Evolutionary conservation across 805 yeast genomes (phyloP).

Genomic region (Ogataea angusta): DNA sequence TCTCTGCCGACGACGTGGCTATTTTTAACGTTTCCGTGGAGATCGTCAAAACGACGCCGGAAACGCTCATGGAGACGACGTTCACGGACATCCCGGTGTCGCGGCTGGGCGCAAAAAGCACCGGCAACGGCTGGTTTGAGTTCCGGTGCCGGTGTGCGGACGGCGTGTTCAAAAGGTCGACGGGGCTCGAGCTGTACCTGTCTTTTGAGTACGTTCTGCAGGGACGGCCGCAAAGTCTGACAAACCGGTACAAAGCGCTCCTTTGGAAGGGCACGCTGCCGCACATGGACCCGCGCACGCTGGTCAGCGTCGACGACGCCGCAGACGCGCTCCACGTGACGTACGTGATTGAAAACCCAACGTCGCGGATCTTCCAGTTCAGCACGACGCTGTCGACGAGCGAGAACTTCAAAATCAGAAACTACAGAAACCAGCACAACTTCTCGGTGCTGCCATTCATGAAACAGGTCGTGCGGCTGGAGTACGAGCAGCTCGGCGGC

Average conservation of each 20-base stretch:
- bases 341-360: conserved; percentile 71
- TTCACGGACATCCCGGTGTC: background rate
- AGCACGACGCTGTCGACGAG: conserved; percentile 26
- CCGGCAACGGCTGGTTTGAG: conserved; percentile 10
- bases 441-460: conserved; percentile 64
- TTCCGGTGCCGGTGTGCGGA: conserved; percentile 18
- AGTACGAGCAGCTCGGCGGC: conserved; percentile 30
- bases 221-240: conserved; percentile 4
- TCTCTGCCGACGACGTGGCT: conserved; percentile 27
- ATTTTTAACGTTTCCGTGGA: conserved; percentile 32
- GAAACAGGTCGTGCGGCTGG: conserved; percentile 42
- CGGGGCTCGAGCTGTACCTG: conserved; percentile 21
- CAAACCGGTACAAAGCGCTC: conserved; percentile 33
- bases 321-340: conserved; percentile 31
- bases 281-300: conserved; percentile 65
- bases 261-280: conserved; percentile 57
- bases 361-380: conserved; percentile 64
- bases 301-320: conserved; percentile 36
- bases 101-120: background rate
- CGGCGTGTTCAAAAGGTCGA: conserved; percentile 18
- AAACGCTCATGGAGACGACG: conserved; percentile 9
- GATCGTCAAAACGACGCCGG: conserved; percentile 5
- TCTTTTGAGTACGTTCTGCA: conserved; percentile 17
- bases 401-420: conserved; percentile 24
- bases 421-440: conserved; percentile 30